Evolutionary conservation across 2,329 filamentous ascomycete species (phyloP).

Genomic region (Aspergillus ustus): DNA sequence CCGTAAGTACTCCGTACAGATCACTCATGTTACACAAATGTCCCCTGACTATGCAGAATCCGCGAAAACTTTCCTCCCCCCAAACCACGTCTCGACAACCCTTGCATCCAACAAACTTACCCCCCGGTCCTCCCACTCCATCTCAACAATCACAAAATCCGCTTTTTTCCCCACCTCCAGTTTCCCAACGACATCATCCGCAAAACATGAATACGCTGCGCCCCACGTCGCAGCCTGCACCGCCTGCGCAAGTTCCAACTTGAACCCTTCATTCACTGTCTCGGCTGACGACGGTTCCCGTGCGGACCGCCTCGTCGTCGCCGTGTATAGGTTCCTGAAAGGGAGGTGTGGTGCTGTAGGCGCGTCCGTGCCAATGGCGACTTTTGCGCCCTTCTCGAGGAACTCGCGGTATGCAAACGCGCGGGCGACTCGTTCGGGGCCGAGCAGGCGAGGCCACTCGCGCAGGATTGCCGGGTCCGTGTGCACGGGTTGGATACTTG

Average conservation of each 20-base stretch:
- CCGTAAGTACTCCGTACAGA: too few species aligned
- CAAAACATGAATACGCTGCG: constrained; percentile 52
- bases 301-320: constrained; percentile 53
- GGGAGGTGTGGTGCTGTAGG: constrained; percentile 54
- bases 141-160: constrained; percentile 51
- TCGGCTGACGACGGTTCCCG: constrained; percentile 40
- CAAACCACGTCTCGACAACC: constrained; percentile 50
- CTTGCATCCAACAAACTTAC: constrained; percentile 45
- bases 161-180: constrained; percentile 47
- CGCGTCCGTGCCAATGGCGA: constrained; percentile 55
- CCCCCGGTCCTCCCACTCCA: constrained; percentile 39
- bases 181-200: constrained; percentile 44
- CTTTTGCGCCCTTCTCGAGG: constrained; percentile 42
- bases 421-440: constrained; percentile 46
- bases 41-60: background rate
- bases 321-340: constrained; percentile 54
- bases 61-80: constrained; percentile 38
- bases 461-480: constrained; percentile 51
- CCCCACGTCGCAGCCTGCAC: constrained; percentile 51
- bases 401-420: constrained; percentile 58
- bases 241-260: constrained; percentile 46
- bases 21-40: background rate
- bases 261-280: constrained; percentile 49
- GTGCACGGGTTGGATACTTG: constrained; percentile 46
- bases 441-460: constrained; percentile 52